phyloP scores from a whole-genome alignment of 2,329 filamentous ascomycete genomes.

The Akanthomyces lecanii region DNA sequence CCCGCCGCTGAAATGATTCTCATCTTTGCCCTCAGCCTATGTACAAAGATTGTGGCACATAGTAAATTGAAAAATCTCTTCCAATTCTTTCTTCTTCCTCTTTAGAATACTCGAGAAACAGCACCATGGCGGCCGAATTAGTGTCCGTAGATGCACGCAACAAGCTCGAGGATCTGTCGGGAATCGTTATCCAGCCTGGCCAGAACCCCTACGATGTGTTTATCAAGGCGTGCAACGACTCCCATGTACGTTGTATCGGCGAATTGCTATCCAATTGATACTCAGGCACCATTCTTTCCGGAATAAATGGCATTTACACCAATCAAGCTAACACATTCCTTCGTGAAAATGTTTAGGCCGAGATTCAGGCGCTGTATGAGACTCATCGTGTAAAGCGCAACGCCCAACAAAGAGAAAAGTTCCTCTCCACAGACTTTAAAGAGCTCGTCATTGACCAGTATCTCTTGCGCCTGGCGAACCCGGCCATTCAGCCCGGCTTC shows the following conservation, averaged over 20 bases:
- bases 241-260: constrained; percentile 52
- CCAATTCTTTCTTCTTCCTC: neutral
- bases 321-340: neutral
- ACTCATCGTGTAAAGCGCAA: constrained; percentile 73
- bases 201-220: constrained; percentile 75
- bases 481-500: constrained; percentile 62
- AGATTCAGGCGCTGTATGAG: constrained; percentile 69
- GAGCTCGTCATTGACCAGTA: constrained; percentile 74
- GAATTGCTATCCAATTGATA: too few species aligned
- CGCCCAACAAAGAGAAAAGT: constrained; percentile 66
- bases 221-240: constrained; percentile 61
- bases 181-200: constrained; percentile 44
- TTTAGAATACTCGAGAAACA: neutral
- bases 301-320: too few species aligned
- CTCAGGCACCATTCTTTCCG: too few species aligned
- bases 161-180: constrained; percentile 53
- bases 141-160: constrained; percentile 42
- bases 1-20: neutral
- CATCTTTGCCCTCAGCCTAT: too few species aligned
- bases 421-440: constrained; percentile 63
- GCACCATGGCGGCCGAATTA: constrained; percentile 24
- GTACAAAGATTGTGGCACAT: neutral
- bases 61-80: neutral
- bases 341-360: constrained; percentile 38
- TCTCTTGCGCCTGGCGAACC: constrained; percentile 64